Evolutionary conservation across 257 asterid genomes (phyloP).

Genomic region (Petunia secreta): DNA sequence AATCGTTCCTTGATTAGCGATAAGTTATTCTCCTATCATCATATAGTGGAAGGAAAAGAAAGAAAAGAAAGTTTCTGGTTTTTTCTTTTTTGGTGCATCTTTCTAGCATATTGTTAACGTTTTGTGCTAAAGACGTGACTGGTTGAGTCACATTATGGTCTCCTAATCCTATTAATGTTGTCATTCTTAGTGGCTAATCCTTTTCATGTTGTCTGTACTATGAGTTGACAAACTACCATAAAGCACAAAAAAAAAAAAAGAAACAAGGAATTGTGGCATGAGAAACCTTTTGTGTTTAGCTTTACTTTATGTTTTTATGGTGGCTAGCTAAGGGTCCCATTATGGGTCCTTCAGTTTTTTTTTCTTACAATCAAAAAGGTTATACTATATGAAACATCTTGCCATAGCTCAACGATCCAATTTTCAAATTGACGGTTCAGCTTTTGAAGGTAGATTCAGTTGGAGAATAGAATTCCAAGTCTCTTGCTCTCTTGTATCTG

Average conservation of each 20-base stretch:
- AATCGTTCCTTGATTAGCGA: background rate
- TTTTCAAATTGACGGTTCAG: background rate
- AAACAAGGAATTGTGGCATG: constrained; percentile 23
- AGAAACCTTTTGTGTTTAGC: constrained; percentile 30
- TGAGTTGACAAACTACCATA: constrained; percentile 16
- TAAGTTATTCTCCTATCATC: constrained; percentile 15
- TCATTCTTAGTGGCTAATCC: background rate
- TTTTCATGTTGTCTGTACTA: constrained; percentile 6
- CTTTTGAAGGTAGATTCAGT: background rate
- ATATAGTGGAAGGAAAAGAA: background rate
- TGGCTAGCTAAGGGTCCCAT: constrained; percentile 41
- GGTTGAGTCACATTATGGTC: constrained; percentile 15
- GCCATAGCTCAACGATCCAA: background rate
- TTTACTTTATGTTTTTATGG: constrained; percentile 41
- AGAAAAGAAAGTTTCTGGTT: background rate
- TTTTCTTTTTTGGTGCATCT: background rate
- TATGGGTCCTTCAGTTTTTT: constrained; percentile 30
- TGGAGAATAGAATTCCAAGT: background rate
- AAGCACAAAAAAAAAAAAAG: constrained; percentile 27
- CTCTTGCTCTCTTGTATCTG: too few relatives aligned
- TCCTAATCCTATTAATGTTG: constrained; percentile 4
- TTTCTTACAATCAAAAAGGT: constrained; percentile 22
- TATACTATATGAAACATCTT: background rate
- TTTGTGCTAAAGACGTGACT: constrained; percentile 10
- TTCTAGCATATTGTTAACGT: constrained; percentile 8